A percentile compares a stretch with the other conserved stretches of the same genome.
Evolutionary conservation across 441 rosid species (phyloP).

Genomic region (Populus hybrid): DNA sequence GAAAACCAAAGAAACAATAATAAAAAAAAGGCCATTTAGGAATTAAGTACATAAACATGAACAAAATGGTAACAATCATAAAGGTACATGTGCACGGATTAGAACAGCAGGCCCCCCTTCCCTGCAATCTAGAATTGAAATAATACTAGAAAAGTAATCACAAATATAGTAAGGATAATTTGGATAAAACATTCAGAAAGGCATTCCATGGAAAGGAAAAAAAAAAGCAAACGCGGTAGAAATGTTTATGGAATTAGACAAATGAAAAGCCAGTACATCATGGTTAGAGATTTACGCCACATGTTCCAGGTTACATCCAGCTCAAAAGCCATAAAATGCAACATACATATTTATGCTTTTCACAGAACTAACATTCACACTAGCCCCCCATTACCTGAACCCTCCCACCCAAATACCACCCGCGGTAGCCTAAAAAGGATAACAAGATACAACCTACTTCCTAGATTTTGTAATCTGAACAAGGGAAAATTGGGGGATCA

Average conservation of each 20-base stretch:
- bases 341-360: constrained; percentile 19
- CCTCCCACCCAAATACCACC: not conserved
- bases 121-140: not conserved
- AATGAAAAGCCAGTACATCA: constrained; percentile 17
- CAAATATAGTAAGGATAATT: not conserved
- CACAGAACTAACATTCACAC: constrained; percentile 11
- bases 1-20: not conserved
- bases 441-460: constrained; percentile 24
- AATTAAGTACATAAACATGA: not conserved
- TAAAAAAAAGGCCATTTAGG: not conserved
- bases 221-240: not conserved
- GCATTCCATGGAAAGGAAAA: not conserved
- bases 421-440: not conserved
- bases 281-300: constrained; percentile 17
- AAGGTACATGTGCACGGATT: not conserved
- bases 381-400: not conserved
- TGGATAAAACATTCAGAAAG: not conserved
- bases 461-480: constrained; percentile 17
- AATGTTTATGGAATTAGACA: constrained; percentile 14
- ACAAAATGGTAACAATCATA: not conserved
- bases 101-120: not conserved
- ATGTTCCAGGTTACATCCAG: constrained; percentile 19
- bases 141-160: not conserved
- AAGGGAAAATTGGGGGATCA: constrained; percentile 11
- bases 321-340: constrained; percentile 3